Evolutionary conservation across 2,329 filamentous ascomycete genomes (phyloP).

Genomic region (Ascochyta viciae-villosae): DNA sequence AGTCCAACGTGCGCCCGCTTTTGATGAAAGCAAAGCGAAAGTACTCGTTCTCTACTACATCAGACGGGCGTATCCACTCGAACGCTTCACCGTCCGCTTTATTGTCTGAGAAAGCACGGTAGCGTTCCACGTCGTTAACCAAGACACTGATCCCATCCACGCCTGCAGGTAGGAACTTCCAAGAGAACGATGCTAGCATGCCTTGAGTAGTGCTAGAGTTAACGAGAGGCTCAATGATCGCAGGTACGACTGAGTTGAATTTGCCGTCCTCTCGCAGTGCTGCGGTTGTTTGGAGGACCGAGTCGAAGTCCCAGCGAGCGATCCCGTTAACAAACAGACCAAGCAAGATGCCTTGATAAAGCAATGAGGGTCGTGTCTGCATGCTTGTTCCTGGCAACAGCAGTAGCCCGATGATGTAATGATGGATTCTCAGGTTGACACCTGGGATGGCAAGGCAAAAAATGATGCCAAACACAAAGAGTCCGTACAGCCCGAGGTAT

Average conservation of each 20-base stretch:
- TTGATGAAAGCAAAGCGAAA: constrained; percentile 46
- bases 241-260: constrained; percentile 66
- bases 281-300: constrained; percentile 80
- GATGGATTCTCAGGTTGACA: constrained; percentile 85
- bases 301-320: constrained; percentile 49
- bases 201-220: constrained; percentile 36
- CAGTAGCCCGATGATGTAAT: constrained; percentile 56
- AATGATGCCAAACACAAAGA: constrained; percentile 71
- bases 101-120: constrained; percentile 37
- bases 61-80: constrained; percentile 52
- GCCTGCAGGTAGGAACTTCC: constrained; percentile 49
- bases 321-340: constrained; percentile 48
- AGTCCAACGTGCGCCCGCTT: constrained; percentile 39
- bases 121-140: constrained; percentile 82
- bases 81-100: constrained; percentile 22
- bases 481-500: constrained; percentile 78
- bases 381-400: constrained; percentile 46
- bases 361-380: constrained; percentile 44
- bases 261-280: constrained; percentile 66
- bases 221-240: constrained; percentile 34
- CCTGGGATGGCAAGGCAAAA: constrained; percentile 74
- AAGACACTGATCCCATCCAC: constrained; percentile 80
- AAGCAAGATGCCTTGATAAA: constrained; percentile 47
- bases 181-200: constrained; percentile 68
- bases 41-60: constrained; percentile 38